Percentiles rank a stretch among this genome's conserved stretches.
Evolutionary conservation across 176 grass and related monocot genomes (phyloP).

Genomic region (Elymus sibiricus): DNA sequence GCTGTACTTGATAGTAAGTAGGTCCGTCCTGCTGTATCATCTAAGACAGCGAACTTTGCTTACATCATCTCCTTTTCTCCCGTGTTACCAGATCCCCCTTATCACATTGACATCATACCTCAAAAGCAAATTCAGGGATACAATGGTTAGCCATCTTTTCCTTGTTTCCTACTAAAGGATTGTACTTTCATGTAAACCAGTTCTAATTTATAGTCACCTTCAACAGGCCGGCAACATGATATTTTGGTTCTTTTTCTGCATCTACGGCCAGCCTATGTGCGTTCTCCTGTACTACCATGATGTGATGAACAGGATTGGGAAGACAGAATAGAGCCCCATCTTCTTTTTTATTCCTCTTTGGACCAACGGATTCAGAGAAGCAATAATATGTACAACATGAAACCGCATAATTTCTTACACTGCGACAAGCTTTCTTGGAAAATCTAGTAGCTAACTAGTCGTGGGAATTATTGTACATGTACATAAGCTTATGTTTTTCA

Average conservation of each 20-base stretch:
- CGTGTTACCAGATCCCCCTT: constrained; percentile 65
- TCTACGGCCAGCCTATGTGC: constrained; percentile 91
- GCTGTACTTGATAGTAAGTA: not conserved
- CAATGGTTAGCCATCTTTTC: constrained; percentile 60
- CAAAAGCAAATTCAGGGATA: constrained; percentile 80
- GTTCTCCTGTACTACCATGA: constrained; percentile 96
- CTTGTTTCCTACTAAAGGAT: not conserved
- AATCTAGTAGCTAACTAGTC: not conserved
- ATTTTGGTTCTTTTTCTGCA: constrained; percentile 99
- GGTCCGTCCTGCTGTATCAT: not conserved
- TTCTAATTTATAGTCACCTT: constrained; percentile 24
- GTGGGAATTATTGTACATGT: not conserved
- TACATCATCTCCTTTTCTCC: not conserved
- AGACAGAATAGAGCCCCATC: constrained; percentile 6
- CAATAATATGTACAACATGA: constrained; percentile 22
- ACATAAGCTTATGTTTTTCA: not conserved
- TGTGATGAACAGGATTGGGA: constrained; percentile 81
- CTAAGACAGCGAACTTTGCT: not conserved
- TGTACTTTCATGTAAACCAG: not conserved
- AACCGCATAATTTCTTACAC: not conserved
- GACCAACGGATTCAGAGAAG: not conserved
- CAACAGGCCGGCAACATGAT: constrained; percentile 96
- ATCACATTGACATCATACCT: constrained; percentile 85
- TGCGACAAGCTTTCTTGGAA: not conserved
- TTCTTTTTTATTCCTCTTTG: not conserved